Percentiles rank a stretch among this genome's conserved stretches.
Evolutionary conservation across 2,329 filamentous ascomycete species (phyloP).

Genomic region (Colletotrichum godetiae): DNA sequence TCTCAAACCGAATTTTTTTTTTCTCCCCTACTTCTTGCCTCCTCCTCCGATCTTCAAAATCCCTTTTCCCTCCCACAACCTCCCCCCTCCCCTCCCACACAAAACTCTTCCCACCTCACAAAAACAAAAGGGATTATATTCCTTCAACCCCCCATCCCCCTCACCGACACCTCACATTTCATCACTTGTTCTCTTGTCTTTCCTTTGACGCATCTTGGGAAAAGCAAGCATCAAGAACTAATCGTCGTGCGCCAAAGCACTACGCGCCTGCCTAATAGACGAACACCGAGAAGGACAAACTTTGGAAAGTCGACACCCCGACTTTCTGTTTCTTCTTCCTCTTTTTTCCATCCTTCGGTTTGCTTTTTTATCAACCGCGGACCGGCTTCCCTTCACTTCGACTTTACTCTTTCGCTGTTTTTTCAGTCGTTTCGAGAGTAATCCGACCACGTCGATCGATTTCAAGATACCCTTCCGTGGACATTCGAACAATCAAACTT

Average conservation of each 20-base stretch:
- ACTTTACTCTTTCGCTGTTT: constrained; percentile 21
- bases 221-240: constrained; percentile 38
- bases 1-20: constrained; percentile 47
- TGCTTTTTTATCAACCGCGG: constrained; percentile 33
- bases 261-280: constrained; percentile 42
- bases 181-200: constrained; percentile 53
- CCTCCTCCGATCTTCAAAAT: constrained; percentile 38
- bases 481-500: constrained; percentile 9
- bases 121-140: constrained; percentile 41
- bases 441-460: constrained; percentile 20
- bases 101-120: constrained; percentile 42
- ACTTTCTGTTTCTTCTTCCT: constrained; percentile 43
- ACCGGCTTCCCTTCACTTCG: constrained; percentile 37
- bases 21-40: constrained; percentile 45
- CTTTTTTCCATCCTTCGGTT: constrained; percentile 35
- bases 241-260: constrained; percentile 37
- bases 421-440: constrained; percentile 45
- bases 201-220: constrained; percentile 60
- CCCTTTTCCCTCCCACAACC: constrained; percentile 42
- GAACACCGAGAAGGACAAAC: constrained; percentile 42
- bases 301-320: constrained; percentile 38
- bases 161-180: constrained; percentile 35
- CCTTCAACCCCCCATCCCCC: constrained; percentile 41
- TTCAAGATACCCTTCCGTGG: constrained; percentile 29
- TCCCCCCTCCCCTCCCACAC: constrained; percentile 36